Evolutionary conservation across 2,329 filamentous ascomycete genomes (phyloP), one percentile per base, ranked within the genome.

Genomic region (Cadophora luteo-olivacea): DNA sequence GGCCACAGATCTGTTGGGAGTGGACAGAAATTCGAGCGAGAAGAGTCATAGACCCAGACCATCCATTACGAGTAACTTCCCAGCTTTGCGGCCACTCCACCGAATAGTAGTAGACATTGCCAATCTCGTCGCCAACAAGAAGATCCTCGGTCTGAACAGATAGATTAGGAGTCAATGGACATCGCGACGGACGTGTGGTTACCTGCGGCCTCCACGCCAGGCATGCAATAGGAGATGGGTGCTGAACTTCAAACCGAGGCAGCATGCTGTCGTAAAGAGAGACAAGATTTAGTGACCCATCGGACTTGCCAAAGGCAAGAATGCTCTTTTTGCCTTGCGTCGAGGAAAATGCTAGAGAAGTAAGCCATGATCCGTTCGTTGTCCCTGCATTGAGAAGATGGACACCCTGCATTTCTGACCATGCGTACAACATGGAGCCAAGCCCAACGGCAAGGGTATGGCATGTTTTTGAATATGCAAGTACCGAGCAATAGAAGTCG

Each of bases 401-500:
- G 24, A 93, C 91, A 3, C 91, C 91, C 36, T 84, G 82, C 41
- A 83, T 80, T 77, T 98, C 94, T 0, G 93, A 95, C 96, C 95
- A 99, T 5, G 92, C 87, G 78, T 97, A 97, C 4, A 99, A 86
- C 45, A 89, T 84, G 65, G 90, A 89, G 0, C 90, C 91, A 16
- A 98, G 84, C 0, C 93, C 95, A 22, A 98, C 92, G 22, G 93
- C 95, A 19, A 99, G 85, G 16, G 91, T 92, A 64, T 91, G 87
- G 62, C 89, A 87, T 8, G 87, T 91, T 51, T 86, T 80, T 0
- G 91, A 97, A 79, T 97, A 98, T 11, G 96, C 93, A 65, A 99
- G 84, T 2, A 94, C 85, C 0, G 94, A 96, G 80, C 94, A 97
- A 78, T 99, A 99, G 78, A 94, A 99, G 79, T 99, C 95, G 75